Conservation (phyloP, 805 yeast species). For the Tetrapisispora phaffii region DNA sequence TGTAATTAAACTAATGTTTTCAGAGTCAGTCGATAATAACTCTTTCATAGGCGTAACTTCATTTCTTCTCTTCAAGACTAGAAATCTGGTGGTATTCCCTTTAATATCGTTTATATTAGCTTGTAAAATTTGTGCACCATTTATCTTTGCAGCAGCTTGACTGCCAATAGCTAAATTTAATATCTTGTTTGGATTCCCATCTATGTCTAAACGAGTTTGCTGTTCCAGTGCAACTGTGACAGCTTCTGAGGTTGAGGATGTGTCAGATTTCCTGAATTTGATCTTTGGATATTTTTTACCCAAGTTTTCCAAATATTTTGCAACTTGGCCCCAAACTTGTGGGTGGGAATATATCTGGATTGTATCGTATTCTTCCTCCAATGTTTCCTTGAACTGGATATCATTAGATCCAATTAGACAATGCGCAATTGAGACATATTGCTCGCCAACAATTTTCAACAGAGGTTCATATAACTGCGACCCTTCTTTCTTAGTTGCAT, state of each 20-base stretch:
- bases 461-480: slow-evolving; percentile 21
- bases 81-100: slow-evolving; percentile 78
- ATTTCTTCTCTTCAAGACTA: slow-evolving; percentile 43
- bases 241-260: slow-evolving; percentile 76
- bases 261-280: slow-evolving; percentile 46
- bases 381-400: slow-evolving; percentile 27
- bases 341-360: slow-evolving; percentile 83
- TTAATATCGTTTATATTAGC: slow-evolving; percentile 58
- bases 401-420: slow-evolving; percentile 40
- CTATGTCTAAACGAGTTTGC: slow-evolving; percentile 15
- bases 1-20: slow-evolving; percentile 43
- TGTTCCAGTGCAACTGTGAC: slow-evolving; percentile 47
- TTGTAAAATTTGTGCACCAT: slow-evolving; percentile 45
- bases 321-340: slow-evolving; percentile 94
- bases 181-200: slow-evolving; percentile 17
- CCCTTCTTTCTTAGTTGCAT: background rate
- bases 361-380: slow-evolving; percentile 20
- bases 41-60: background rate
- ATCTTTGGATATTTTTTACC: slow-evolving; percentile 22
- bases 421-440: slow-evolving; percentile 75
- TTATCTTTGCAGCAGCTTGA: slow-evolving; percentile 50
- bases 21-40: background rate
- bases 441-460: slow-evolving; percentile 61
- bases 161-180: slow-evolving; percentile 66
- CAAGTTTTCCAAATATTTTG: slow-evolving; percentile 40